Base-by-base conservation (phyloP, 768 basidiomycete genomes). In the Collybiopsis confluens region DNA sequence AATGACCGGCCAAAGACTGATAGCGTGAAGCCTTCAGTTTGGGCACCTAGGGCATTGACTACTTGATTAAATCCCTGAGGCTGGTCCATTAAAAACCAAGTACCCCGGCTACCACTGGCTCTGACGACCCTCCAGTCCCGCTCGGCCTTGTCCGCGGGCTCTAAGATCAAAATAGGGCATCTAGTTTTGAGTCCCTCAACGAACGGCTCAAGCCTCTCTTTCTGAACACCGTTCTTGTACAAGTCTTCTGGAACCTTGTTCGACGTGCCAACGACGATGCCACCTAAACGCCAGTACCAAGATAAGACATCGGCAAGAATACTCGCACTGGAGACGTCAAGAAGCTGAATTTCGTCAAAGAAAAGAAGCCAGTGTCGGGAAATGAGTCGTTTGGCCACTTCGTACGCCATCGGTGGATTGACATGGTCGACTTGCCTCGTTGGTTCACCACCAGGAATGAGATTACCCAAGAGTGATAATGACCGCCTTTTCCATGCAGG, bases 261-360 rank as follows among this genome's bases (percentile, higher is more conserved):
- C 40, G 78, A 75, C 21, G 68, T 72, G 27, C 72, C 71, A 24
- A 75, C 69, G 36, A 85, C 70, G 6, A 84, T 77, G 2, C 82
- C 81, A 16, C 81, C 82, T 64, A 86, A 71, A 4, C 81, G 71
- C 82, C 81, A 83, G 60, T 78, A 84, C 80, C 79, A 84, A 11
- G 78, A 75, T 15, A 83, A 63, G 4, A 84, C 79, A 54, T 77
- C 74, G 6, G 74, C 73, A 4, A 78, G 67, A 1, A 79, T 67
- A 6, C 71, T 71, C 1, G 83, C 81, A 28, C 80, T 80, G 0
- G 81, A 81, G 1, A 82, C 78, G 61, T 83, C 82, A 5, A 83
- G 74, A 4, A 83, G 72, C 61, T 83, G 83, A 2, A 84, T 66
- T 64, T 85, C 79, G 57, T 84, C 81, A 63, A 84, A 82, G 20